Base-by-base conservation (phyloP, 257 asterid species). In the Dorcoceras hygrometricum region DNA sequence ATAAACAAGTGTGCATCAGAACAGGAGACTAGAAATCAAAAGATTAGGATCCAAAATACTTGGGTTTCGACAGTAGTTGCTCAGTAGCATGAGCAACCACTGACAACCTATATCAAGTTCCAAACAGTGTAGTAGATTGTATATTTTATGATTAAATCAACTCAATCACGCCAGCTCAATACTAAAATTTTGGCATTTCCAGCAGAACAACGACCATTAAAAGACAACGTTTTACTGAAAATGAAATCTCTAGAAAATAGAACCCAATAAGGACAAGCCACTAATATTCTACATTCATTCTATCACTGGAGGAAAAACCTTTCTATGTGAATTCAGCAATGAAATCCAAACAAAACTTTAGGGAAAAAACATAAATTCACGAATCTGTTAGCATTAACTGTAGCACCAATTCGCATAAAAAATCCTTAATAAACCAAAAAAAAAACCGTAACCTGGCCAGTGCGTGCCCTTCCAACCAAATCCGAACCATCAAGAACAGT, bases 391-490 rank as follows among this genome's bases (percentile, higher is more conserved):
- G 1, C 11, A 8, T 3, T 25, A 61, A 64, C 48, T 2, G 27
- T 22, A 62, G 63, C 51, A 25, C 11, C 26, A 29, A 54, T 23
- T 20, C 29, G 6, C 5, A 22, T 1, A 0, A 24, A 4, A 18
- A 54, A 19, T 46, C 29, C 67, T 23, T 39, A 67, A 7, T 34
- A 62, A 65, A 43, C 19, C 53, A 0, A 28, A 32, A 14, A 16
- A 22, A 53, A 65, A 19, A 36, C 48, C 66, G 78, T 32, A 66
- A 89, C 98, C 96, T 89, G 95, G 46, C 98, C 98, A 63, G 98
- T 91, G 23, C 95, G 84, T 0, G 98, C 97, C 65, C 98, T 82
- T 28, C 98, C 98, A 36, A 91, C 90, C 87, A 91, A 81, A 86
- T 91, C 98, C 20, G 79, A 68, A 4, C 96, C 98, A 78, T 91